These are phyloP conservation scores for Neurospora sp. DNA, from an alignment of 495 filamentous ascomycete genomes.

Conservation along the genomic window DNA sequence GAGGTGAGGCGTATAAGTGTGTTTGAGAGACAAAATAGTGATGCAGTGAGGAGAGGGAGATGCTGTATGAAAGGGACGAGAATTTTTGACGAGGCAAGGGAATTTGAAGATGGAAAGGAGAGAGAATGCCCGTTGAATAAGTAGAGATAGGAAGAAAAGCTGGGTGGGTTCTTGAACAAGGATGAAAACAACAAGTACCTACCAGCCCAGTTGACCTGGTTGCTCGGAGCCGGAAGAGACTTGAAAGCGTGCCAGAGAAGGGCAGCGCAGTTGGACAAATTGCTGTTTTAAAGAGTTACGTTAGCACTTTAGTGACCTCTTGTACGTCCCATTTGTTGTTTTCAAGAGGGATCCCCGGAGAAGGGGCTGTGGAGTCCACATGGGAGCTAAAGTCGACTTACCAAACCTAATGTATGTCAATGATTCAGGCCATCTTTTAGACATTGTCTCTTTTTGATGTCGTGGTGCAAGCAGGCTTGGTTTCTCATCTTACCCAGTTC, in stretches of 20 bases:
- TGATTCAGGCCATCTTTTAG: background rate
- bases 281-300: constrained; percentile 39
- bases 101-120: background rate
- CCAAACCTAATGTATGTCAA: constrained; percentile 43
- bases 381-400: constrained; percentile 17
- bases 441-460: background rate
- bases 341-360: background rate
- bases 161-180: background rate
- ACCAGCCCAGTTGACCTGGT: constrained; percentile 79
- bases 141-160: background rate
- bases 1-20: background rate
- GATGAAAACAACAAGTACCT: constrained; percentile 6
- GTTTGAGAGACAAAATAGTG: constrained; percentile 5
- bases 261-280: constrained; percentile 74
- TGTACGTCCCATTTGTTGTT: background rate
- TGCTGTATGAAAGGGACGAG: constrained; percentile 1
- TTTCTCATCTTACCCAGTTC: constrained; percentile 61
- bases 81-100: background rate
- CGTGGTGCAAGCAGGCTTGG: background rate
- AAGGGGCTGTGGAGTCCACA: background rate
- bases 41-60: constrained; percentile 9
- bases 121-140: background rate
- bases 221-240: constrained; percentile 64
- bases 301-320: background rate
- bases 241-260: constrained; percentile 81